phyloP scores from a whole-genome alignment of 2,329 filamentous ascomycete genomes.

The Albifimbria verrucaria region DNA sequence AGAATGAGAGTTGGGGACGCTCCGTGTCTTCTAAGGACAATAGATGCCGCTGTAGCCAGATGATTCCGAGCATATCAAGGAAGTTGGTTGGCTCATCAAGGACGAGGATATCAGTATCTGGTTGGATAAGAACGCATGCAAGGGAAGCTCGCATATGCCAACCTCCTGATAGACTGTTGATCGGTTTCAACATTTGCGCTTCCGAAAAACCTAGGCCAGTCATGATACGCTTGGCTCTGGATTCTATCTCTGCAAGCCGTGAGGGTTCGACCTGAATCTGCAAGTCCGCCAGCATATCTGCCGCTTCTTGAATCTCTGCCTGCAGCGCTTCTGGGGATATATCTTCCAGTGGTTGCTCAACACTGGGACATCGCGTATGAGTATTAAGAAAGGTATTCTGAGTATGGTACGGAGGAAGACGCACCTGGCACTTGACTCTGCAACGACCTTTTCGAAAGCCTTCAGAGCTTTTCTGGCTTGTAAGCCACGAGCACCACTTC shows the following conservation, averaged over 20 bases:
- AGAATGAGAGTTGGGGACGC: conserved; percentile 66
- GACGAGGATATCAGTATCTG: conserved; percentile 70
- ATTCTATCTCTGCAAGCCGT: conserved; percentile 61
- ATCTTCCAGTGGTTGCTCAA: conserved; percentile 50
- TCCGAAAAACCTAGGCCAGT: conserved; percentile 70
- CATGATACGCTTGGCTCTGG: conserved; percentile 63
- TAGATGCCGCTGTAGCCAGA: conserved; percentile 79
- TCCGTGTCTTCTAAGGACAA: conserved; percentile 49
- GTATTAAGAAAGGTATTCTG: background rate
- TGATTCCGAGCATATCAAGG: conserved; percentile 75
- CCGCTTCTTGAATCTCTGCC: conserved; percentile 65
- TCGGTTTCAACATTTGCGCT: conserved; percentile 53
- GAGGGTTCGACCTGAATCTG: conserved; percentile 66
- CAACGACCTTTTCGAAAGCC: conserved; percentile 63
- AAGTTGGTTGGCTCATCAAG: conserved; percentile 89
- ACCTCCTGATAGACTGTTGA: conserved; percentile 70
- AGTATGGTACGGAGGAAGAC: conserved; percentile 10
- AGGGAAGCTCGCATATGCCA: conserved; percentile 70
- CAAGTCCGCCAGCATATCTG: conserved; percentile 66
- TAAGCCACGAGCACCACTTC: conserved; percentile 72
- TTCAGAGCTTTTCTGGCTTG: conserved; percentile 73
- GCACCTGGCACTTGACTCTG: conserved; percentile 52
- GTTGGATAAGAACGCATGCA: conserved; percentile 63
- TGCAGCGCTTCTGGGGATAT: conserved; percentile 57
- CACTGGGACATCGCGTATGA: conserved; percentile 30